phyloP scores from a whole-genome alignment of 371 early-diverging fungal genomes.

The Capillidium heterosporum region DNA sequence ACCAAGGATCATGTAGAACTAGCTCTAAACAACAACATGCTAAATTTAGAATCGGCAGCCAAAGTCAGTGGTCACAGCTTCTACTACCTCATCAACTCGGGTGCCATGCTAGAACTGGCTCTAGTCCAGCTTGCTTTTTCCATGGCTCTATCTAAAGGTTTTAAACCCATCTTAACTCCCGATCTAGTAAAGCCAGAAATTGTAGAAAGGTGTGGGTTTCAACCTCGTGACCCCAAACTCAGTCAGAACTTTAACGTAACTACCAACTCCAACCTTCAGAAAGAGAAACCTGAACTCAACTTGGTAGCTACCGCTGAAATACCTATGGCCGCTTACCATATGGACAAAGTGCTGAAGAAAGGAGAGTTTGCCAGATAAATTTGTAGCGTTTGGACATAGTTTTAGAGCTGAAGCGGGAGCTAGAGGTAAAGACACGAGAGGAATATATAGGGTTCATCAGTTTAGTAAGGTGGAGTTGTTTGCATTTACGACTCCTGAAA shows the following conservation, averaged over 20 bases:
- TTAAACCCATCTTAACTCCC: conserved; percentile 57
- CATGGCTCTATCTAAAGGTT: conserved; percentile 52
- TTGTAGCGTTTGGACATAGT: conserved; percentile 66
- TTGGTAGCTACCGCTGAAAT: conserved; percentile 86
- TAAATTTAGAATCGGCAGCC: conserved; percentile 76
- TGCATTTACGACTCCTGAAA: conserved; percentile 42
- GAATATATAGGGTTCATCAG: conserved; percentile 85
- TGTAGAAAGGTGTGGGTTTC: conserved; percentile 80
- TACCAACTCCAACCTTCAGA: conserved; percentile 12
- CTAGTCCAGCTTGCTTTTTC: conserved; percentile 70
- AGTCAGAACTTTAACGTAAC: conserved; percentile 69
- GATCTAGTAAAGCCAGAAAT: conserved; percentile 68
- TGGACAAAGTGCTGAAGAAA: conserved; percentile 33
- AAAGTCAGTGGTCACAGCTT: conserved; percentile 70
- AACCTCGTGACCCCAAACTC: conserved; percentile 48
- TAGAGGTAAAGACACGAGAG: conserved; percentile 60
- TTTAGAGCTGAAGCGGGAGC: conserved; percentile 85
- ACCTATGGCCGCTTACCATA: conserved; percentile 71
- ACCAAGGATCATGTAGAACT: conserved; percentile 47
- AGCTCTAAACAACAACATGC: conserved; percentile 32
- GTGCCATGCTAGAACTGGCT: conserved; percentile 71
- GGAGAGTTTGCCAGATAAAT: conserved; percentile 36
- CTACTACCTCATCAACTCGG: conserved; percentile 68
- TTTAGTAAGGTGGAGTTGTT: conserved; percentile 90
- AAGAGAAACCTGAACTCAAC: conserved; percentile 21